Evolutionary conservation across 2,329 filamentous ascomycete species (phyloP).

Genomic region (Periconia digitata): DNA sequence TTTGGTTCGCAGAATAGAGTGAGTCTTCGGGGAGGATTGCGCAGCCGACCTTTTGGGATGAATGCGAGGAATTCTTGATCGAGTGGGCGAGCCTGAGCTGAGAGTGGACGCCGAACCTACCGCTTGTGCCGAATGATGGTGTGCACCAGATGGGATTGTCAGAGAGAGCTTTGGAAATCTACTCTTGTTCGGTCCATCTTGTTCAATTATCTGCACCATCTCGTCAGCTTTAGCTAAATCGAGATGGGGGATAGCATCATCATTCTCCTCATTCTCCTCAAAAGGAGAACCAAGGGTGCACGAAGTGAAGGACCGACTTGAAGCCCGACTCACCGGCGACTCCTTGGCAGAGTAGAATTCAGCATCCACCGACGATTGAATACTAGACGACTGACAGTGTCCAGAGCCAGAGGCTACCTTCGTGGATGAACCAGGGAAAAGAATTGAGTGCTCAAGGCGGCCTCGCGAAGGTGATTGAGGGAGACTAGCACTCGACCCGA

Average conservation of each 20-base stretch:
- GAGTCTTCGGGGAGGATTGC: neutral
- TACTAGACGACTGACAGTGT: conserved; percentile 14
- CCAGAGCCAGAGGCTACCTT: conserved; percentile 6
- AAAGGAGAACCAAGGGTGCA: conserved; percentile 24
- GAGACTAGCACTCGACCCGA: conserved; percentile 25
- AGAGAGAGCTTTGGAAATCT: conserved; percentile 23
- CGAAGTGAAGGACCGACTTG: conserved; percentile 19
- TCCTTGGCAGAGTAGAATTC: conserved; percentile 23
- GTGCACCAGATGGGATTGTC: conserved; percentile 13
- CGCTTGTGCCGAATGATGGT: conserved; percentile 5
- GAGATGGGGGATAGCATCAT: conserved; percentile 6
- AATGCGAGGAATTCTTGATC: conserved; percentile 32
- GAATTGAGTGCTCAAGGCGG: conserved; percentile 12
- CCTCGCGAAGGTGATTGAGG: conserved; percentile 15
- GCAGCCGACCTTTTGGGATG: neutral
- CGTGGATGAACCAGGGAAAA: conserved; percentile 21
- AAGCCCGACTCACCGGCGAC: conserved; percentile 30
- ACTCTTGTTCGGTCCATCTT: conserved; percentile 2
- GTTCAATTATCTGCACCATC: neutral
- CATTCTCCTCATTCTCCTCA: too few species aligned
- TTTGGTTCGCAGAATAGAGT: neutral
- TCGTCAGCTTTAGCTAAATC: conserved; percentile 19
- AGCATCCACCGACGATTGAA: conserved; percentile 18
- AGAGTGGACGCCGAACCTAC: conserved; percentile 13
- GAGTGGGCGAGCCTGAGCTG: conserved; percentile 11